These are phyloP conservation scores for Pseudogymnoascus sp. DNA, from an alignment of 2,329 filamentous ascomycete species.

Conservation along the genomic window DNA sequence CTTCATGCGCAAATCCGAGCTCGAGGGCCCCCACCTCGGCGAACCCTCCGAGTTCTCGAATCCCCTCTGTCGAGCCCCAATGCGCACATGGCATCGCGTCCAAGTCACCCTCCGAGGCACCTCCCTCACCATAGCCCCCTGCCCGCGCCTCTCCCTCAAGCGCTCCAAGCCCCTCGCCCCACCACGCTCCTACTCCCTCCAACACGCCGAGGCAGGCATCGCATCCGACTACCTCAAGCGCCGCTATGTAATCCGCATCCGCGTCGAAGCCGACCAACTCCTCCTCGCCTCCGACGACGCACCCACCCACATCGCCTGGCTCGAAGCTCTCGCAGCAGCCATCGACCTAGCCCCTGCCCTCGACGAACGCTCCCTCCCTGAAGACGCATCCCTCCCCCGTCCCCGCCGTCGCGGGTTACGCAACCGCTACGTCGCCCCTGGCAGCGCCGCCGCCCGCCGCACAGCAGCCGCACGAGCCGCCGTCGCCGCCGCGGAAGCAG, in stretches of 20 bases:
- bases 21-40: background rate
- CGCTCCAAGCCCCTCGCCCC: background rate
- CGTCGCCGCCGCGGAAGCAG: background rate
- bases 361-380: conserved; percentile 58
- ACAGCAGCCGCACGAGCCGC: conserved; percentile 18
- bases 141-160: background rate
- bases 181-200: conserved; percentile 48
- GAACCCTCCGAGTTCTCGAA: background rate
- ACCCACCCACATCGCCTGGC: conserved; percentile 58
- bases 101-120: conserved; percentile 58
- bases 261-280: conserved; percentile 66
- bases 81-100: conserved; percentile 51
- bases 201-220: conserved; percentile 67
- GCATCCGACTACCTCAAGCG: conserved; percentile 41
- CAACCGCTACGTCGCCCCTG: conserved; percentile 9
- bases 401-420: conserved; percentile 22
- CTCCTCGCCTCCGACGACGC: conserved; percentile 57
- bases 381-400: conserved; percentile 51
- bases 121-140: conserved; percentile 43
- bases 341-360: conserved; percentile 63
- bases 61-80: conserved; percentile 35
- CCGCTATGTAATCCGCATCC: conserved; percentile 60
- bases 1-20: conserved; percentile 36
- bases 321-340: conserved; percentile 61
- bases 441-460: conserved; percentile 14